Percentiles rank a stretch among this genome's conserved stretches.
Conservation (phyloP, 768 basidiomycete genomes). For the Lyophyllum shimeji region DNA sequence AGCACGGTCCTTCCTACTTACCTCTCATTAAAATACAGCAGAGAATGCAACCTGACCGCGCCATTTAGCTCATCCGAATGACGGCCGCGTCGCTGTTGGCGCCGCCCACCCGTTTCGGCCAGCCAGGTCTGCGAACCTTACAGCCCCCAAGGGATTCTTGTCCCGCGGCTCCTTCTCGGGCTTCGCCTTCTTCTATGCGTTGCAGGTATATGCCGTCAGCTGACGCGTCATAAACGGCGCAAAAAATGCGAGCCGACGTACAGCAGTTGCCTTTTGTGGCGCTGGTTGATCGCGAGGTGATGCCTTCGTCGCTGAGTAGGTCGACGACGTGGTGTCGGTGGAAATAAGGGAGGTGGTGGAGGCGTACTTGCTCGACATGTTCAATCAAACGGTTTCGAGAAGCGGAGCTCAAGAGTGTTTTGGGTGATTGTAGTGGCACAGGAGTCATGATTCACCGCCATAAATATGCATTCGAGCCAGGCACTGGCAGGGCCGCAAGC, state of each 20-base stretch:
- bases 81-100: slow-evolving; percentile 21
- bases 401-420: too few relatives aligned
- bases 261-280: not conserved
- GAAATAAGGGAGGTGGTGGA: slow-evolving; percentile 18
- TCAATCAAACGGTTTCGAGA: not conserved
- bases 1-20: not conserved
- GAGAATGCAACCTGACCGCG: too few relatives aligned
- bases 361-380: slow-evolving; percentile 14
- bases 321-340: slow-evolving; percentile 5
- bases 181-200: not conserved
- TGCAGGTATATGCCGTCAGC: not conserved
- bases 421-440: not conserved
- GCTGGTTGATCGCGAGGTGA: not conserved
- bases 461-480: not conserved
- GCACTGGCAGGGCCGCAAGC: not conserved
- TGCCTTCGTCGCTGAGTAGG: not conserved
- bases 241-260: not conserved
- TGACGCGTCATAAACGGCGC: not conserved
- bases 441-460: not conserved
- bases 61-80: slow-evolving; percentile 3
- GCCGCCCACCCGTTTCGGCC: slow-evolving; percentile 23
- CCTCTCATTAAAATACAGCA: not conserved
- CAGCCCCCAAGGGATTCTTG: slow-evolving; percentile 7
- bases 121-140: slow-evolving; percentile 19
- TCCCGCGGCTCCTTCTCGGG: not conserved